phyloP scores from a whole-genome alignment of 1,284 basidiomycete genomes.

The Phenoliferia sp. region DNA sequence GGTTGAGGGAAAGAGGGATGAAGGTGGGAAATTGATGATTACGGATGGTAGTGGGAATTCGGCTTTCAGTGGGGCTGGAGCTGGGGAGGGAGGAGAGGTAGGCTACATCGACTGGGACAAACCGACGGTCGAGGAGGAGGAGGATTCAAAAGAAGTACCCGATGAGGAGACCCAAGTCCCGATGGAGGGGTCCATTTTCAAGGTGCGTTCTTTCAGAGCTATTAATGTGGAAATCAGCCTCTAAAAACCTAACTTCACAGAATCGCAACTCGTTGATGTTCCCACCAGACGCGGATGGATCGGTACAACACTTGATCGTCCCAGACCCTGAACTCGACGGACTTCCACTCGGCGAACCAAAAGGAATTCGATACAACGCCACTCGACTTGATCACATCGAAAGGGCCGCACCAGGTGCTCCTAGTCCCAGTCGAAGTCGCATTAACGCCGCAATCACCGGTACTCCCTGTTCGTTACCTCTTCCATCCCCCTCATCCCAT shows the following conservation, averaged over 20 bases:
- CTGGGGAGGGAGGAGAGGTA: constrained; percentile 27
- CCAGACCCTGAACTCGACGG: constrained; percentile 39
- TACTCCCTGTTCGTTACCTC: constrained; percentile 44
- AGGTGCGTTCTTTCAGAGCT: constrained; percentile 49
- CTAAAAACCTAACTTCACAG: constrained; percentile 45
- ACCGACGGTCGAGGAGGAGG: constrained; percentile 37
- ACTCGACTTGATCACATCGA: constrained; percentile 63
- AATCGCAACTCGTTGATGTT: constrained; percentile 90
- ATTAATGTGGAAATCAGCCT: neutral
- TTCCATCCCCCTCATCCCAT: constrained; percentile 41
- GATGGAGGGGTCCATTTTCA: constrained; percentile 85
- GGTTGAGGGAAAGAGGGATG: constrained; percentile 37
- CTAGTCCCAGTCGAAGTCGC: constrained; percentile 79
- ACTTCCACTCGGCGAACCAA: constrained; percentile 52
- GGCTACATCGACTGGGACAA: constrained; percentile 57
- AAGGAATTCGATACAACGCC: constrained; percentile 66
- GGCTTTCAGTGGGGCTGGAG: neutral
- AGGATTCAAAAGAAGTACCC: constrained; percentile 34
- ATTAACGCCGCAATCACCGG: constrained; percentile 84
- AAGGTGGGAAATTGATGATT: constrained; percentile 22
- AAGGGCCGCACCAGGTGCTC: constrained; percentile 48
- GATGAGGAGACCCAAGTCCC: constrained; percentile 21
- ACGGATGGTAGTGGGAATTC: constrained; percentile 6
- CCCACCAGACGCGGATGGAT: constrained; percentile 74
- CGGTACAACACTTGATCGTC: constrained; percentile 22